Conservation (phyloP, 352 stramenopile genomes). For the Saprolegnia diclina region DNA sequence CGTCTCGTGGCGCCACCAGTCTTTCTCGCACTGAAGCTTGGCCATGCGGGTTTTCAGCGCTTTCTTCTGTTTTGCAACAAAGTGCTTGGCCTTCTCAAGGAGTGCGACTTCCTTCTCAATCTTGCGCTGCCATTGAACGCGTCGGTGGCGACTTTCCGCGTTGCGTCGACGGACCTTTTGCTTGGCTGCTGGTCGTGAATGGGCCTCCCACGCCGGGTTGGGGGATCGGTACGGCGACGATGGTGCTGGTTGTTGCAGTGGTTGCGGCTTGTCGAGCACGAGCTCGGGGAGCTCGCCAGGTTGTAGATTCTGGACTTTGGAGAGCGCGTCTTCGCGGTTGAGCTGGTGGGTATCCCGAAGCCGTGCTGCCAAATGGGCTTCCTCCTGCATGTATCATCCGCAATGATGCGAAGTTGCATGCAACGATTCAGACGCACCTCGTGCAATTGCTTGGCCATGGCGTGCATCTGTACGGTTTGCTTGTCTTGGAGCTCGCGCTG, state of each 20-base stretch:
- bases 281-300: neutral
- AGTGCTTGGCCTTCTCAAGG: slow-evolving; percentile 48
- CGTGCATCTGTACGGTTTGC: slow-evolving; percentile 39
- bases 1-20: slow-evolving; percentile 16
- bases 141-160: neutral
- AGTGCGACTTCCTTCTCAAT: slow-evolving; percentile 36
- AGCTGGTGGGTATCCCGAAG: slow-evolving; percentile 22
- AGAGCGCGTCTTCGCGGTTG: slow-evolving; percentile 21
- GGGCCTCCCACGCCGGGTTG: too few relatives aligned
- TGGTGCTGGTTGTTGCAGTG: neutral
- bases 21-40: slow-evolving; percentile 20
- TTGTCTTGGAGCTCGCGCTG: slow-evolving; percentile 49
- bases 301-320: slow-evolving; percentile 8
- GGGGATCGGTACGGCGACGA: neutral
- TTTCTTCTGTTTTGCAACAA: slow-evolving; percentile 23
- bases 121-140: neutral
- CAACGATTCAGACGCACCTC: slow-evolving; percentile 28
- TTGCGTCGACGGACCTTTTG: neutral
- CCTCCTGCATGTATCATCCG: slow-evolving; percentile 6
- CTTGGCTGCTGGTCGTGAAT: neutral
- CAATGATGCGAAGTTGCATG: neutral
- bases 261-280: neutral
- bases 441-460: slow-evolving; percentile 45
- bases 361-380: slow-evolving; percentile 19
- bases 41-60: slow-evolving; percentile 18